Percentiles rank a stretch among this genome's conserved stretches.
Conservation (phyloP, 345 rosid species). For the Isatis tinctoria region DNA sequence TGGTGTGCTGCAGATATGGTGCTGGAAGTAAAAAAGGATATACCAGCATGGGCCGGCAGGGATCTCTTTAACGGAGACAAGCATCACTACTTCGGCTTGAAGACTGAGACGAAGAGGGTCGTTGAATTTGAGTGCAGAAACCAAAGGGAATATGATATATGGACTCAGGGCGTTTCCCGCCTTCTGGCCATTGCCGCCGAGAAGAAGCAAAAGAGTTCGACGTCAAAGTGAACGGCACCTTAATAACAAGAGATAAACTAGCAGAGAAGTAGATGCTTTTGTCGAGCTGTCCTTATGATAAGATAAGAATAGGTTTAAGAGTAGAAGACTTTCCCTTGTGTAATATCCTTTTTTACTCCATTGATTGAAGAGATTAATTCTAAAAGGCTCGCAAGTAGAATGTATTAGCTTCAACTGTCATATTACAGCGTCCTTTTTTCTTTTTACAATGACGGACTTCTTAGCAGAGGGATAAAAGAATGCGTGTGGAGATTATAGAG, state of each 20-base stretch:
- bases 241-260: not conserved
- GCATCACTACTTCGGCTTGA: slow-evolving; percentile 72
- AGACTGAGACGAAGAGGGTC: slow-evolving; percentile 57
- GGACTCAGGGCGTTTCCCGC: slow-evolving; percentile 74
- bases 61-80: slow-evolving; percentile 68
- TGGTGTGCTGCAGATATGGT: slow-evolving; percentile 52
- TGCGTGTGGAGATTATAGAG: no score
- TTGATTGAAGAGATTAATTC: slow-evolving; percentile 5
- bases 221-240: slow-evolving; percentile 24
- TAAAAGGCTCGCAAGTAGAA: not conserved
- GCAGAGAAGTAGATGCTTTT: slow-evolving; percentile 4
- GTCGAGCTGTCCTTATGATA: not conserved
- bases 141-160: slow-evolving; percentile 64
- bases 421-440: not conserved
- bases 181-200: slow-evolving; percentile 58
- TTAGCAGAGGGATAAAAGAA: not conserved
- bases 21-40: slow-evolving; percentile 61
- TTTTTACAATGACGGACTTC: slow-evolving; percentile 4
- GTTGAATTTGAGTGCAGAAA: slow-evolving; percentile 87
- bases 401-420: not conserved
- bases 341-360: slow-evolving; percentile 4
- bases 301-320: slow-evolving; percentile 7
- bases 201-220: slow-evolving; percentile 33
- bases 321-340: not conserved
- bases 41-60: slow-evolving; percentile 94